These are phyloP conservation scores for Plasmodium vivax DNA, from an alignment of 169 alveolate genomes.

Conservation along the genomic window DNA sequence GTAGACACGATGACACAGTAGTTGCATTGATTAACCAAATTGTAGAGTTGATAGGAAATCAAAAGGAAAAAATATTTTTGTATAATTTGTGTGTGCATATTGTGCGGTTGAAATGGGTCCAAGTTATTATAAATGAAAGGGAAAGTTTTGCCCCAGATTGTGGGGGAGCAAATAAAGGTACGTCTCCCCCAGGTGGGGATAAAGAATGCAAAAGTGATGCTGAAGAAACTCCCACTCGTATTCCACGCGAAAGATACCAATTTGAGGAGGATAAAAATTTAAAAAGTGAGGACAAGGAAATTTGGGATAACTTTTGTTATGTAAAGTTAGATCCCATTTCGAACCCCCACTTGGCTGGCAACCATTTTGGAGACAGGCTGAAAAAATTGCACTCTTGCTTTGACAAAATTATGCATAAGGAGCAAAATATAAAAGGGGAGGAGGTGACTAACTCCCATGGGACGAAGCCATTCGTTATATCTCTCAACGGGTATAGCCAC, in stretches of 20 bases:
- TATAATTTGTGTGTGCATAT: constrained; percentile 72
- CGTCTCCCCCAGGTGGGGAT: not conserved
- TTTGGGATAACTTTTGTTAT: not conserved
- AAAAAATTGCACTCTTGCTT: constrained; percentile 22
- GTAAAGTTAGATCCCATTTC: not conserved
- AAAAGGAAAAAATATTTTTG: constrained; percentile 25
- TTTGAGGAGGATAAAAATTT: not conserved
- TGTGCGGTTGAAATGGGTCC: constrained; percentile 51
- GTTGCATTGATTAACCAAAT: constrained; percentile 23
- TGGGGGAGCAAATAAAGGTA: not conserved
- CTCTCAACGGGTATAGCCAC: constrained; percentile 23
- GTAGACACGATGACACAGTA: constrained; percentile 8
- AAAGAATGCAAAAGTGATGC: not conserved
- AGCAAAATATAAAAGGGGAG: not conserved
- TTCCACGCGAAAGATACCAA: not conserved
- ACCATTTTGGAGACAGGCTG: constrained; percentile 9
- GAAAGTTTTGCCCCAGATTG: constrained; percentile 10
- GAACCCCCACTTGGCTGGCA: not conserved
- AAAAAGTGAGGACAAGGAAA: not conserved
- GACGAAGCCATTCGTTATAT: constrained; percentile 1
- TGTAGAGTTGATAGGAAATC: constrained; percentile 52
- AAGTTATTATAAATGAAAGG: constrained; percentile 22
- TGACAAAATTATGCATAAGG: constrained; percentile 30
- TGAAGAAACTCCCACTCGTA: not conserved
- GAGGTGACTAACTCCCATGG: not conserved